Percentiles rank a stretch among this genome's conserved stretches.
phyloP scores from a whole-genome alignment of 176 grass and related monocot species.

The Poa pratensis region DNA sequence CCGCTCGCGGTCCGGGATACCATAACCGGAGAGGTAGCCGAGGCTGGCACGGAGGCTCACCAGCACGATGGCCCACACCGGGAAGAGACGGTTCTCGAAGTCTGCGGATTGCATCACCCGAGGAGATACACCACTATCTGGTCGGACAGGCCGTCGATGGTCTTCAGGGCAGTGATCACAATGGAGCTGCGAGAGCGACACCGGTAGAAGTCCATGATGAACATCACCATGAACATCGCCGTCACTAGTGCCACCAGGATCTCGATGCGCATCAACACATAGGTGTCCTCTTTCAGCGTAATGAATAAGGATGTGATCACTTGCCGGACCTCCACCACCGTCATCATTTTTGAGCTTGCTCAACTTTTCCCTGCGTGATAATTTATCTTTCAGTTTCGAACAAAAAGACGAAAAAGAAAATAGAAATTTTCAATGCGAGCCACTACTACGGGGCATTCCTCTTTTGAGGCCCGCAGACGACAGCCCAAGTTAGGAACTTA shows the following conservation, averaged over 20 bases:
- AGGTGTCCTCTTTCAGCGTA: not conserved
- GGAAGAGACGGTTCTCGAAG: not conserved
- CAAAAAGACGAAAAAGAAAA: no score
- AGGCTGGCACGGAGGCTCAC: slow-evolving; percentile 16
- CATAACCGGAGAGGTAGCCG: slow-evolving; percentile 2
- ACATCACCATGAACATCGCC: not conserved
- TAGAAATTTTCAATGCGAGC: no score
- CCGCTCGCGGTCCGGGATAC: not conserved
- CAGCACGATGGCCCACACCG: not conserved
- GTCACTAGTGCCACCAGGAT: not conserved
- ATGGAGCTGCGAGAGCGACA: not conserved
- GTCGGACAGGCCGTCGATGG: not conserved
- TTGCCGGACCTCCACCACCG: not conserved
- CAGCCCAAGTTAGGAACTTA: no score
- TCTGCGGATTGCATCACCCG: not conserved
- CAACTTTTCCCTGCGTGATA: not conserved
- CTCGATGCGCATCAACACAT: slow-evolving; percentile 6
- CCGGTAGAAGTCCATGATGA: no score
- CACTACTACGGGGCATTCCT: no score
- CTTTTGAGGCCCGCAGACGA: no score
- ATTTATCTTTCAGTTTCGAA: not conserved
- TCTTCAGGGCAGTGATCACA: not conserved
- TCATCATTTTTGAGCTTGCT: not conserved
- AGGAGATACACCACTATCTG: slow-evolving; percentile 7
- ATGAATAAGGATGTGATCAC: not conserved